Evolutionary conservation across 1,284 basidiomycete species (phyloP), one percentile per base, ranked within the genome.

Genomic region (Xerocomus nothofagi): DNA sequence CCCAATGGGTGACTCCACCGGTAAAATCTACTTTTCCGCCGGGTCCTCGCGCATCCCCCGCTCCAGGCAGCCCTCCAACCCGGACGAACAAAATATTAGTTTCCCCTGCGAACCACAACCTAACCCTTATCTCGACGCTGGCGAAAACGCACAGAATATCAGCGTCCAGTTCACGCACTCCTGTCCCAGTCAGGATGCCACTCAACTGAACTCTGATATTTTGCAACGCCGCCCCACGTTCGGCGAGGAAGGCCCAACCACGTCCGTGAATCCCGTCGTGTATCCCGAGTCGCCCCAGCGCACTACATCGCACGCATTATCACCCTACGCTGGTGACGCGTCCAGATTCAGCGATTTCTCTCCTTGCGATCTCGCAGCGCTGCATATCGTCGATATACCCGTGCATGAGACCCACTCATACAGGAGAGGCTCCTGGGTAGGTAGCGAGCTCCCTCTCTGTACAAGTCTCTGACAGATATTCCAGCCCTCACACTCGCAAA

Each of bases 201-300:
- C 55, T 36, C 64, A 54, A 63, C 58, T 56, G 60, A 56, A 67
- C 53, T 39, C 58, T 55, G 62, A 63, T 58, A 66, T 59, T 55
- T 54, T 67, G 51, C 59, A 46, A 32, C 55, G 44, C 24, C 57
- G 45, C 18, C 42, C 37, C 51, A 21, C 41, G 6, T 41, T 52
- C n/a, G 51, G 52, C 40, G 47, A 50, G 17, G 52, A 38, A 8
- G 26, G 23, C n/a, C 32, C 48, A 8, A 10, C 44, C 31, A 47
- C 49, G 14, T 4, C 39, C 15, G 40, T 33, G 14, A 41, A 51
- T n/a, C 33, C 44, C 33, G 43, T 59, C 1, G 51, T 24, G 2
- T 70, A 67, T 41, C 67, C 67, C 2, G 67, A 66, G 36, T 68
- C 65, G 0, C 66, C 65, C 3, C 65, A 70, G 34, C 61, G 67